Percentiles rank a stretch among this genome's conserved stretches.
Conservation (phyloP, 495 filamentous ascomycete species). For the Terfezia boudieri region DNA sequence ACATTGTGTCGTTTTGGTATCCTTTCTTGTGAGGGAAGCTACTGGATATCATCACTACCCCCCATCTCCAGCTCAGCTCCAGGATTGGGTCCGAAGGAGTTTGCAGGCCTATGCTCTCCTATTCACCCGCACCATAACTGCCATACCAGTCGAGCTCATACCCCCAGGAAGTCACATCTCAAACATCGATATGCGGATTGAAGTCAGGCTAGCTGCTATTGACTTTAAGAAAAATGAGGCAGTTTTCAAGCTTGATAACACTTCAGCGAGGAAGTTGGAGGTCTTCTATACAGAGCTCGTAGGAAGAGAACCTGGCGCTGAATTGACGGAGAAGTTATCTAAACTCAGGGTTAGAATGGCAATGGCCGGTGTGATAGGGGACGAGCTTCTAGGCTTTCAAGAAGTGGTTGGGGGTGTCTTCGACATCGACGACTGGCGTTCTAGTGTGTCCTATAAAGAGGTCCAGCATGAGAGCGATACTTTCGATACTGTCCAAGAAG, state of each 20-base stretch:
- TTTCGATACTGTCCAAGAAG: neutral
- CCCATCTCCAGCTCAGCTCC: neutral
- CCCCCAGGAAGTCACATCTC: neutral
- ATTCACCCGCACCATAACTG: neutral
- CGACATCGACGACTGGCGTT: neutral
- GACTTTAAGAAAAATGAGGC: neutral
- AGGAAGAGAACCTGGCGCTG: neutral
- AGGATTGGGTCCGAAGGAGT: neutral
- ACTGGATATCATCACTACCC: neutral
- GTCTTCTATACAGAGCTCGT: neutral
- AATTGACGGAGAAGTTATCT: neutral
- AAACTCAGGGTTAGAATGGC: neutral
- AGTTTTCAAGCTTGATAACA: neutral
- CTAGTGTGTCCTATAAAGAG: too few relatives aligned
- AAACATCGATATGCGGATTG: neutral
- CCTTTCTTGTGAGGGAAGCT: neutral
- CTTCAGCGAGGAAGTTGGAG: neutral
- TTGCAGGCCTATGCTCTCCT: neutral
- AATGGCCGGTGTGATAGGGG: neutral
- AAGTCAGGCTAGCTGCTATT: neutral
- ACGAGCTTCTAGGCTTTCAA: neutral
- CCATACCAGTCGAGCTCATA: neutral
- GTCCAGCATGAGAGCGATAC: too few relatives aligned
- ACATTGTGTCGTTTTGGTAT: neutral
- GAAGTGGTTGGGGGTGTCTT: neutral